Base-by-base conservation (phyloP, 805 yeast genomes). In the Hanseniaspora meyeri region DNA sequence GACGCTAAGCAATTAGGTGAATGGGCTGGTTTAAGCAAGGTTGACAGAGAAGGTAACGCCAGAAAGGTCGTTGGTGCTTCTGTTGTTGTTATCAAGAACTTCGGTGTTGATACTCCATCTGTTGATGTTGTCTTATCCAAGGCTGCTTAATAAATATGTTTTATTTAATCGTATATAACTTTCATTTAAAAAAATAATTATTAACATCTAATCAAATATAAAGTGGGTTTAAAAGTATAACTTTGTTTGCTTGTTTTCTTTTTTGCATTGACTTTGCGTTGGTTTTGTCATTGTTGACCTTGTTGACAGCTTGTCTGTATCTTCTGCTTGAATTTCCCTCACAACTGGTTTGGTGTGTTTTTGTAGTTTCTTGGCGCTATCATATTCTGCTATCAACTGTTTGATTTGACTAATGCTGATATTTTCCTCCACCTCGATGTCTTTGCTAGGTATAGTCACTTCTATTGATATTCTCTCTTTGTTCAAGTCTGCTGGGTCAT, bases 11-110 rank as follows among this genome's bases (percentile, higher is more conserved):
- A 88, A 81, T 84, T 93, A 74, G 99, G 99, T 83, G 97, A 93
- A 83, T 93, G 98, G 98, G 97, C 97, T 72, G 98, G 98, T 86
- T 82, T 93, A 69, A 93, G 96, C 82, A 88, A 89, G 80, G 84
- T 91, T 72, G 97, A 93, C 95, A 88, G 96, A 80, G 97, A 93
- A 72, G 99, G 98, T 80, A 89, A 91, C 82, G 96, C 97, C 79
- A 89, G 97, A 83, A 93, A 93, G 88, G 97, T 93, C 71, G 98
- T 93, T 75, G 98, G 98, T 80, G 95, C 96, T 78, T 90, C 97
- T 70, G 91, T 95, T 78, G 97, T 91, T 74, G 98, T 93, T 70
- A 87, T 93, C 83, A 90, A 87, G 84, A 85, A 89, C 95, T 93
- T 97, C 97, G 99, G 99, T 88, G 95, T 88, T 74, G 96, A 89